Percentiles rank a stretch among this genome's conserved stretches.
These are phyloP conservation scores for Xylaria nigripes DNA, from an alignment of 495 filamentous ascomycete genomes.

Conservation along the genomic window DNA sequence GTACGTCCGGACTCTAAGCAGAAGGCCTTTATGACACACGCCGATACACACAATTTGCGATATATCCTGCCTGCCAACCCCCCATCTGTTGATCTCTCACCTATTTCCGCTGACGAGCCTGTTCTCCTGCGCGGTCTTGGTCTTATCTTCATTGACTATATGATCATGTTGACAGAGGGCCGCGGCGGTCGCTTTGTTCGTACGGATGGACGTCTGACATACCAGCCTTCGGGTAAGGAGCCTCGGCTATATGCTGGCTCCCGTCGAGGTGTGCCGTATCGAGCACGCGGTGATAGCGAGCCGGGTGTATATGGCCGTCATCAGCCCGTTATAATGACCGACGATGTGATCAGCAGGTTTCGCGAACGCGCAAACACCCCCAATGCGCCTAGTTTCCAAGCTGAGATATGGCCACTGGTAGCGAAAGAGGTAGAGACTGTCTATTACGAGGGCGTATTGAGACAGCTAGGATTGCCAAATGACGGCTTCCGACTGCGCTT, in stretches of 20 bases:
- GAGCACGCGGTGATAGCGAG: slow-evolving; percentile 18
- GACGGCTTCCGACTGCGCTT: not conserved
- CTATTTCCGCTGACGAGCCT: not conserved
- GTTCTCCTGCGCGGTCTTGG: slow-evolving; percentile 12
- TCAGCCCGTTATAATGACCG: slow-evolving; percentile 13
- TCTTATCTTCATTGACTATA: slow-evolving; percentile 13
- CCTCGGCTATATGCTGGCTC: slow-evolving; percentile 17
- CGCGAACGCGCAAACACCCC: slow-evolving; percentile 9
- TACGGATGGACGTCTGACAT: not conserved
- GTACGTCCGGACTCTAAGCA: not conserved
- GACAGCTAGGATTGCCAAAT: not conserved
- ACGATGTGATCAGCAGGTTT: slow-evolving; percentile 13
- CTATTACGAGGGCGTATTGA: slow-evolving; percentile 15
- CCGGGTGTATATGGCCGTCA: slow-evolving; percentile 15
- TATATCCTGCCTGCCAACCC: not conserved
- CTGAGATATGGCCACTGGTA: slow-evolving; percentile 16
- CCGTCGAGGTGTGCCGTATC: slow-evolving; percentile 18
- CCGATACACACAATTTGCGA: not conserved
- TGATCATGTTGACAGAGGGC: slow-evolving; percentile 7
- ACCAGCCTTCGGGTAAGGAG: slow-evolving; percentile 16
- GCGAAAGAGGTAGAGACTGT: slow-evolving; percentile 16
- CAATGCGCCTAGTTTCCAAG: slow-evolving; percentile 12
- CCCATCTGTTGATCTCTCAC: slow-evolving; percentile 5
- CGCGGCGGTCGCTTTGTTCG: slow-evolving; percentile 7
- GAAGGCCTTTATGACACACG: not conserved